Conservation (phyloP, 1,139 yeast genomes). For the Hansenula lynferdii region DNA sequence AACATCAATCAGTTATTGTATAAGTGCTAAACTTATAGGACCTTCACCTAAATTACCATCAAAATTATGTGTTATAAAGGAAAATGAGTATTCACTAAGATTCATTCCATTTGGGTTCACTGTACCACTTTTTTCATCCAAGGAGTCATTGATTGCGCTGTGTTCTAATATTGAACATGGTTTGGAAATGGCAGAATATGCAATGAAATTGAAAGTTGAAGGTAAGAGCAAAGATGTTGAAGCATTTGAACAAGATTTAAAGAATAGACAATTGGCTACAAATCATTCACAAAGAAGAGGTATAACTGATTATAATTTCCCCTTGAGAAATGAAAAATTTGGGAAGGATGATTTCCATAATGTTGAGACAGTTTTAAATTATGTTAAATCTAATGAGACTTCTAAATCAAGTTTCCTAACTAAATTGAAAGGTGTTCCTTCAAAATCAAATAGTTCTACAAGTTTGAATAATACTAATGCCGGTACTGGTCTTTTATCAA, state of each 20-base stretch:
- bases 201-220: constrained; percentile 9
- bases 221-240: constrained; percentile 15
- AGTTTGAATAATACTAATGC: too few relatives aligned
- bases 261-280: constrained; percentile 10
- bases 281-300: not conserved
- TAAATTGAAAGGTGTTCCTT: not conserved
- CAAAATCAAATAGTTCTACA: not conserved
- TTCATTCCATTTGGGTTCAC: constrained; percentile 32
- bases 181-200: constrained; percentile 13
- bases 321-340: not conserved
- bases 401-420: not conserved
- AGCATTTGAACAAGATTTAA: constrained; percentile 13
- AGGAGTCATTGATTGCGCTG: constrained; percentile 7
- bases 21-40: constrained; percentile 18
- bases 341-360: not conserved
- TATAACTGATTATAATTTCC: not conserved
- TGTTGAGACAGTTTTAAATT: not conserved
- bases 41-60: constrained; percentile 2
- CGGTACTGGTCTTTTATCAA: constrained; percentile 12
- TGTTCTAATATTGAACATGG: constrained; percentile 11
- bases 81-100: constrained; percentile 26
- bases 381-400: not conserved
- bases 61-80: constrained; percentile 8
- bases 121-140: constrained; percentile 18
- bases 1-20: constrained; percentile 26